Evolutionary conservation across 768 basidiomycete genomes (phyloP).

Genomic region (Rhodosporidiobolus odoratus): DNA sequence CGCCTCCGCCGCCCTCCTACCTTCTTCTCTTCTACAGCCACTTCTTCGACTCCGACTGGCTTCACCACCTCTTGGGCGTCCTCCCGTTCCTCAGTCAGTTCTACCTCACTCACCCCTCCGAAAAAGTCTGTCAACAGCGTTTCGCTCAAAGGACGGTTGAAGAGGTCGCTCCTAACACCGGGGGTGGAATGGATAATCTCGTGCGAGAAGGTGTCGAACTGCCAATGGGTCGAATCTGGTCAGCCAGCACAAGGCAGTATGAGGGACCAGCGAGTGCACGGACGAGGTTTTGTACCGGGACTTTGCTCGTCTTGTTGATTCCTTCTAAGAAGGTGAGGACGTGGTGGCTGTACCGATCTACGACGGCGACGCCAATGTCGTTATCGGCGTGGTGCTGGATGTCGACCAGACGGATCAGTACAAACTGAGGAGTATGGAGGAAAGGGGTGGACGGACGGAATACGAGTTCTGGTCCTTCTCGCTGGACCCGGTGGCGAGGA

Average conservation of each 20-base stretch:
- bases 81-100: conserved; percentile 44
- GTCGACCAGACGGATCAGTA: neutral
- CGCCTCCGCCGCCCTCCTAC: neutral
- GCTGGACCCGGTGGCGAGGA: conserved; percentile 84
- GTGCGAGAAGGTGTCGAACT: conserved; percentile 78
- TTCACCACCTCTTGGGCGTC: neutral
- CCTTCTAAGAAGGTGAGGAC: conserved; percentile 84
- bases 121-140: conserved; percentile 76
- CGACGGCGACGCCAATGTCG: conserved; percentile 91
- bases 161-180: conserved; percentile 82
- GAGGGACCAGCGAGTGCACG: neutral
- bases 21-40: neutral
- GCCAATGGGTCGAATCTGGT: neutral
- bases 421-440: neutral
- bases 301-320: conserved; percentile 80
- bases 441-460: conserved; percentile 57
- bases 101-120: conserved; percentile 78
- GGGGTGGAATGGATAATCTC: conserved; percentile 72
- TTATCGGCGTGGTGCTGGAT: conserved; percentile 81
- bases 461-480: conserved; percentile 82
- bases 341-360: conserved; percentile 90
- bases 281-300: conserved; percentile 46
- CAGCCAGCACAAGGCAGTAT: neutral
- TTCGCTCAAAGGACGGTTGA: conserved; percentile 58
- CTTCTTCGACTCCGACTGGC: neutral